Percentiles rank a stretch among this genome's conserved stretches.
phyloP scores from a whole-genome alignment of 805 yeast genomes.

The Candida adriatica region DNA sequence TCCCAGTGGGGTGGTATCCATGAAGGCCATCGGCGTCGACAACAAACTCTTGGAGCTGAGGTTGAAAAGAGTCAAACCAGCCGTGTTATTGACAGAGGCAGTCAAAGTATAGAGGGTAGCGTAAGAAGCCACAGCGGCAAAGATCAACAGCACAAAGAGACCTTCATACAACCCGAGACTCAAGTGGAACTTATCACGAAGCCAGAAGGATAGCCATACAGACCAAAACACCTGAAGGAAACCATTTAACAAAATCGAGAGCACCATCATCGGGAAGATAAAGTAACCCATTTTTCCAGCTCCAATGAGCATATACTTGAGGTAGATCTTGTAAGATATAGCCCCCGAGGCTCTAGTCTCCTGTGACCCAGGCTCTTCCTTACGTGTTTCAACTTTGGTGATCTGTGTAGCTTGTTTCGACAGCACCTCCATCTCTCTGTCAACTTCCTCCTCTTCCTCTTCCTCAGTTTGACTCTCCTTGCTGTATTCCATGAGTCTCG shows the following conservation, averaged over 20 bases:
- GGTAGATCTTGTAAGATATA: constrained; percentile 29
- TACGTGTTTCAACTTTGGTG: constrained; percentile 18
- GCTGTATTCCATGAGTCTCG: constrained; percentile 43
- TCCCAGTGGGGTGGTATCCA: constrained; percentile 84
- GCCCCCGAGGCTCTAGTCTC: constrained; percentile 18
- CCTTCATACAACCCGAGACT: constrained; percentile 58
- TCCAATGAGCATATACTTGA: constrained; percentile 37
- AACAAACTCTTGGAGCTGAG: constrained; percentile 49
- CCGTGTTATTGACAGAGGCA: constrained; percentile 43
- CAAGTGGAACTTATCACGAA: constrained; percentile 40
- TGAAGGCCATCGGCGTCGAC: constrained; percentile 73
- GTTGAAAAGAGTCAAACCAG: constrained; percentile 52
- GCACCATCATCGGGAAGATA: constrained; percentile 25
- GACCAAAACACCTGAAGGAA: constrained; percentile 53
- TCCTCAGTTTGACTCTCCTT: constrained; percentile 24
- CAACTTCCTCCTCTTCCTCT: constrained; percentile 26
- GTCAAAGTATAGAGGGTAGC: constrained; percentile 49
- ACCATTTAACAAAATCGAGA: constrained; percentile 27
- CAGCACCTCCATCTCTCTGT: constrained; percentile 23
- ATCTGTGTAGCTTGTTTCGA: constrained; percentile 16
- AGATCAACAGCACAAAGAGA: constrained; percentile 46
- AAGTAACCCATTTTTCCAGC: constrained; percentile 33
- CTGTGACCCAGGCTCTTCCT: not conserved
- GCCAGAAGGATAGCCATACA: constrained; percentile 79
- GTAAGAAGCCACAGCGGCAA: constrained; percentile 39